Evolutionary conservation across 805 yeast species (phyloP), one percentile per base, ranked within the genome.

Genomic region (Candida mattraensis): DNA sequence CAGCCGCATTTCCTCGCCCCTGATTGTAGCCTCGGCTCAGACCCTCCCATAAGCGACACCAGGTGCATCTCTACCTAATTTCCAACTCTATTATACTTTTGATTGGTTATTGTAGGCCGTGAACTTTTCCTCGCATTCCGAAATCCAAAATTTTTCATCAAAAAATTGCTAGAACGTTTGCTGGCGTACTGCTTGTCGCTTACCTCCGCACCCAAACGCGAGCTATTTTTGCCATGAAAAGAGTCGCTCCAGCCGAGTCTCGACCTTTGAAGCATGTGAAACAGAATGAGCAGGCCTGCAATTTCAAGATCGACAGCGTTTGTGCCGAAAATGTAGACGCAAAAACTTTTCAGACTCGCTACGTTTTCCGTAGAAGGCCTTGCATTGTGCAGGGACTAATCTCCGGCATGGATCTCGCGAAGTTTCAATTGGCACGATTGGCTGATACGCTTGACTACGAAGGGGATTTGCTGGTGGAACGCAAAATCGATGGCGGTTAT

Each of bases 401-500:
- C 3, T 58, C 62, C 0, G 67, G 57, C 2, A 39, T 72, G 22
- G 58, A 67, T 15, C 24, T 64, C 4, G 47, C 48, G 1, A 29
- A 50, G 4, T 66, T 77, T 40, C 48, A 51, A 7, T 51, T 68
- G 5, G 60, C 58, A 2, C 49, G 53, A 1, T 54, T 80, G 6
- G 63, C 43, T 5, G 53, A 58, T 2, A 61, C 66, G 3, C 57
- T 80, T 18, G 26, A 38, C 2, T 44, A 15, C 26, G 47, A 44
- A 12, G 47, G 29, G 5, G 17, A 21, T 8, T 51, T 83, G 23
- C 76, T 79, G 45, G 78, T 83, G 12, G 91, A 83, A 50, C 69
- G 69, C 44, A 75, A 76, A 48, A 54, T 58, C 10, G 58, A 66
- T 27, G 79, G 79, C 30, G 89, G 89, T 2, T 83, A 75, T 59